Evolutionary conservation across 2,329 filamentous ascomycete species (phyloP).

Genomic region (Clonostachys byssicola): DNA sequence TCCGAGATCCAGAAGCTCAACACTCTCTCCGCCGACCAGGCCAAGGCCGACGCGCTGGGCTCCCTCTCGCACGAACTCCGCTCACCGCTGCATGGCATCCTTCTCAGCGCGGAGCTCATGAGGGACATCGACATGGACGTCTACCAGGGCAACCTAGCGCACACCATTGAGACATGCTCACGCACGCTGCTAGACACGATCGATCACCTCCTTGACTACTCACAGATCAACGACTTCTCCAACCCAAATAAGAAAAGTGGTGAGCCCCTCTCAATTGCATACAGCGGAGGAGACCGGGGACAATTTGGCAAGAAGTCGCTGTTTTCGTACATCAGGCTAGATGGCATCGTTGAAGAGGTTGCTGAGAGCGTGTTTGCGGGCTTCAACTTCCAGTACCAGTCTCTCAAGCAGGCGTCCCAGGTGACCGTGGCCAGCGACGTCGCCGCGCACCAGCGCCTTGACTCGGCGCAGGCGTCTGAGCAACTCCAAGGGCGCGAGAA

Average conservation of each 20-base stretch:
- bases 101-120: constrained; percentile 48
- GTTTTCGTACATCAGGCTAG: constrained; percentile 6
- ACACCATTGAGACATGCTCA: constrained; percentile 45
- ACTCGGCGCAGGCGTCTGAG: not conserved
- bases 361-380: constrained; percentile 41
- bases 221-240: constrained; percentile 44
- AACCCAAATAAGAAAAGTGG: not conserved
- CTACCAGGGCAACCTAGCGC: constrained; percentile 40
- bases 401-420: not conserved
- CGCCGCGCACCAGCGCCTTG: not conserved
- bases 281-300: not conserved
- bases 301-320: constrained; percentile 16
- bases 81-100: constrained; percentile 56
- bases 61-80: constrained; percentile 59
- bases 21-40: constrained; percentile 28
- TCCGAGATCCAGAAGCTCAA: constrained; percentile 46
- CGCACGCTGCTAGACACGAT: constrained; percentile 45
- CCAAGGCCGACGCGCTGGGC: constrained; percentile 54
- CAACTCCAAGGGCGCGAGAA: not conserved
- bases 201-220: constrained; percentile 48
- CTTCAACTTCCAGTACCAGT: constrained; percentile 27
- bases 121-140: constrained; percentile 41
- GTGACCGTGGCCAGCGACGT: not conserved
- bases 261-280: not conserved
- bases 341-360: constrained; percentile 32